Evolutionary conservation across 192 early-diverging fungal species (phyloP), one percentile per base, ranked within the genome.

Genomic region (Backusella sp.): DNA sequence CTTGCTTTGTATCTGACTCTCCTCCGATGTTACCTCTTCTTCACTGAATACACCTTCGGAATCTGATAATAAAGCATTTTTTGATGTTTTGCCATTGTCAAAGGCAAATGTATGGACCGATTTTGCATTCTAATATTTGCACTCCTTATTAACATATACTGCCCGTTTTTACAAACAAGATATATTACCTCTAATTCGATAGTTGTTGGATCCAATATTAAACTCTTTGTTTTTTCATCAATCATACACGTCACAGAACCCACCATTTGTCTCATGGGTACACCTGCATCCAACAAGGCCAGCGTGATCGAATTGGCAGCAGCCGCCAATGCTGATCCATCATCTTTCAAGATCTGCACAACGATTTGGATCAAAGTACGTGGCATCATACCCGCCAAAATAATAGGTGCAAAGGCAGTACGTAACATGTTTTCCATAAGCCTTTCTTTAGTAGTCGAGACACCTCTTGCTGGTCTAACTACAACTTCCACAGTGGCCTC

Each of bases 101-200:
- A 97, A 97, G 14, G 92, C 94, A 89, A 97, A 96, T 6, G 89
- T 92, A 76, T 98, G 97, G 21, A 83, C 79, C 6, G 97, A 97
- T 76, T 75, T 77, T 0, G 94, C 90, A 17, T 76, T 80, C 83
- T 90, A 74, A 49, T 49, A 6, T 59, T 59, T 23, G 23, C 3
- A 26, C 21, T 23, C 12, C 65, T 15, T 66, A 17, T 32, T 26
- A 44, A 44, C 42, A 14, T 32, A 32, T 15, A 26, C 9, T 66
- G 6, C 65, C 2, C 32, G 2, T 17, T 66, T 34, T 34, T 21
- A 9, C 8, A 28, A 73, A 21, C 23, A 3, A 66, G 14, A 36
- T n/a, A 23, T 21, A 62, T 35, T 75, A 92, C 91, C 66, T 89
- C 85, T 23, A 89, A 76, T 81, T 99, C 97, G 66, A 91, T 83